phyloP scores from a whole-genome alignment of 2,329 filamentous ascomycete species.

The Fusarium denticulatum region DNA sequence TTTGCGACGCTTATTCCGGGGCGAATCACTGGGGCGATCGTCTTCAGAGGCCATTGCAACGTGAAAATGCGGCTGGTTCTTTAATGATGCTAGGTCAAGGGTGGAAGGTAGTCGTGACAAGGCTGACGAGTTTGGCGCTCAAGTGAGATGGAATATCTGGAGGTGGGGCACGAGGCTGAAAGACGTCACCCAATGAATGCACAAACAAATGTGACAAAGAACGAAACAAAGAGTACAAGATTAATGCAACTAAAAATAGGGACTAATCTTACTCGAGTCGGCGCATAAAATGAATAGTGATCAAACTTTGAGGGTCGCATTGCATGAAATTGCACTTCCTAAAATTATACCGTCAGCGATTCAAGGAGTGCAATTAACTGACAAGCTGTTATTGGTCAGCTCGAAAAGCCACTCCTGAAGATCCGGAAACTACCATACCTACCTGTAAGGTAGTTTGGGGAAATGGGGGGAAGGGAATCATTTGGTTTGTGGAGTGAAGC shows the following conservation, averaged over 20 bases:
- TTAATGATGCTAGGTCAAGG: slow-evolving; percentile 18
- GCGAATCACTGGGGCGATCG: slow-evolving; percentile 39
- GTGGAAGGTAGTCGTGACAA: slow-evolving; percentile 28
- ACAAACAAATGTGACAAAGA: background rate
- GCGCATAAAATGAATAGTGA: background rate
- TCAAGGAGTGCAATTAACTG: background rate
- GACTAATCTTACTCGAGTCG: slow-evolving; percentile 5
- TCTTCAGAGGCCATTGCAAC: slow-evolving; percentile 45
- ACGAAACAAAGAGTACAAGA: background rate
- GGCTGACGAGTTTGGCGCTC: slow-evolving; percentile 28
- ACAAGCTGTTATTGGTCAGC: slow-evolving; percentile 25
- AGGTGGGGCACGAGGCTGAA: slow-evolving; percentile 34
- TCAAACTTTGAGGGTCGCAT: background rate
- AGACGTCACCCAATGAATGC: slow-evolving; percentile 12
- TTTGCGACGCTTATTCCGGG: slow-evolving; percentile 48
- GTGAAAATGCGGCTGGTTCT: background rate
- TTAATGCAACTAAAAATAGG: slow-evolving; percentile 22
- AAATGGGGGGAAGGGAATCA: slow-evolving; percentile 8
- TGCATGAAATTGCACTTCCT: slow-evolving; percentile 15
- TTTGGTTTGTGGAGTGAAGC: slow-evolving; percentile 14
- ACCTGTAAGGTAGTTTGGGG: no score
- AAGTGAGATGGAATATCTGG: slow-evolving; percentile 3
- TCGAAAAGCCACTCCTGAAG: slow-evolving; percentile 39
- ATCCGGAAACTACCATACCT: slow-evolving; percentile 39
- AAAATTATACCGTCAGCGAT: background rate